phyloP scores from a whole-genome alignment of 768 basidiomycete species.

The Leccinum arenicola region DNA sequence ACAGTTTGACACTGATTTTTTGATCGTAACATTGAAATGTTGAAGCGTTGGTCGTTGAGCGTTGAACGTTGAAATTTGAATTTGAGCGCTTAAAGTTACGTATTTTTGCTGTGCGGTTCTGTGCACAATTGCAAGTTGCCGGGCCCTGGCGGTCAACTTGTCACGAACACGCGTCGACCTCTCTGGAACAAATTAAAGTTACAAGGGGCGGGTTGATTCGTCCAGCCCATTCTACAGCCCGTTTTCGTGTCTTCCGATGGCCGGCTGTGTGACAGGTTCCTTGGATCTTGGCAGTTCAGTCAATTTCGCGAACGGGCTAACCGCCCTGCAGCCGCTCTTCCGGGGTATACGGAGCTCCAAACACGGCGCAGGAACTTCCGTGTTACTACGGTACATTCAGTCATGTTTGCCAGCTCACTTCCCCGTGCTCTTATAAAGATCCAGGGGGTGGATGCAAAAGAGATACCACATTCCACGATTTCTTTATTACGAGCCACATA shows the following conservation, averaged over 20 bases:
- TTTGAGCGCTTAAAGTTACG: neutral
- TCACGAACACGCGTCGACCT: too few species aligned
- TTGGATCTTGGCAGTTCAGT: neutral
- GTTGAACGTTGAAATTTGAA: too few species aligned
- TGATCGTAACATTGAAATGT: neutral
- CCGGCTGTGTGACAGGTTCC: neutral
- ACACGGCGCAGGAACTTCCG: neutral
- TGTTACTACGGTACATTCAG: neutral
- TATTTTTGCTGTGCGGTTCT: neutral
- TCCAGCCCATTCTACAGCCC: neutral
- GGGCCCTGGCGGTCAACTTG: too few species aligned
- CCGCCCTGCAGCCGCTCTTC: neutral
- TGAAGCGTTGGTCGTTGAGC: neutral
- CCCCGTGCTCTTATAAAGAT: neutral
- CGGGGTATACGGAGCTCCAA: neutral
- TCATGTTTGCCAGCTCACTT: neutral
- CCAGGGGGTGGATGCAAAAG: neutral
- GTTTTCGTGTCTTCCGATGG: neutral
- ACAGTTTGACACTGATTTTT: slow-evolving; percentile 1
- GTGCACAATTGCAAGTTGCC: too few species aligned
- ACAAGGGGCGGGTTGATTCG: neutral
- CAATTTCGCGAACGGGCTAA: neutral
- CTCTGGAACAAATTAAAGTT: too few species aligned
- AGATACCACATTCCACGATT: neutral
- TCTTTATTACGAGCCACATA: neutral